Conservation (phyloP, 2,329 filamentous ascomycete species). For the Aspergillus hortae region DNA sequence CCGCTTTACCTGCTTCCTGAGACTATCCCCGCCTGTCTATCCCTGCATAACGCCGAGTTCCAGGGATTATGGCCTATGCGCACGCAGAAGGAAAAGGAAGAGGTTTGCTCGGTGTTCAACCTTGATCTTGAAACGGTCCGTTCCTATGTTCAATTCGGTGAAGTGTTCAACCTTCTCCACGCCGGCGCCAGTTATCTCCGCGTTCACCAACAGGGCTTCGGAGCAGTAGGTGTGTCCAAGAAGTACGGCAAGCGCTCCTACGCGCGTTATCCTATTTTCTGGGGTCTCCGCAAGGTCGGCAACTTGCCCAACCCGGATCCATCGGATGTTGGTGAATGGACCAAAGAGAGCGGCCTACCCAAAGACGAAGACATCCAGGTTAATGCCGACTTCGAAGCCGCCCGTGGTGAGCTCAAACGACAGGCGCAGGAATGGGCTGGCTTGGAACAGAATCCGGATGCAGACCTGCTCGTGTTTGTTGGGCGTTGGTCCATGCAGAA, state of each 20-base stretch:
- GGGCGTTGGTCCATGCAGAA: slow-evolving; percentile 69
- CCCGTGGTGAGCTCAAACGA: slow-evolving; percentile 51
- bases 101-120: slow-evolving; percentile 65
- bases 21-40: slow-evolving; percentile 60
- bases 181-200: slow-evolving; percentile 63
- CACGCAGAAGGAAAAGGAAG: slow-evolving; percentile 56
- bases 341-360: slow-evolving; percentile 45
- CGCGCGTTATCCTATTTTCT: slow-evolving; percentile 66
- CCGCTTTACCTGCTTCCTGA: slow-evolving; percentile 63
- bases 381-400: slow-evolving; percentile 54
- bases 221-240: slow-evolving; percentile 64
- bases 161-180: slow-evolving; percentile 66
- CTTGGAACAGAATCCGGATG: slow-evolving; percentile 57
- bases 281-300: slow-evolving; percentile 62
- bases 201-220: slow-evolving; percentile 64
- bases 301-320: slow-evolving; percentile 64
- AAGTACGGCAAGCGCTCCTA: slow-evolving; percentile 68
- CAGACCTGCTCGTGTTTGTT: slow-evolving; percentile 66
- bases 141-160: slow-evolving; percentile 64
- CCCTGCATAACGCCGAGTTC: slow-evolving; percentile 67
- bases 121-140: slow-evolving; percentile 54
- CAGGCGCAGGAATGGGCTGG: slow-evolving; percentile 69
- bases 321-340: slow-evolving; percentile 61
- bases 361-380: slow-evolving; percentile 49
- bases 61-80: slow-evolving; percentile 68